phyloP scores from a whole-genome alignment of 1,139 yeast species.

The Pichia sp. region DNA sequence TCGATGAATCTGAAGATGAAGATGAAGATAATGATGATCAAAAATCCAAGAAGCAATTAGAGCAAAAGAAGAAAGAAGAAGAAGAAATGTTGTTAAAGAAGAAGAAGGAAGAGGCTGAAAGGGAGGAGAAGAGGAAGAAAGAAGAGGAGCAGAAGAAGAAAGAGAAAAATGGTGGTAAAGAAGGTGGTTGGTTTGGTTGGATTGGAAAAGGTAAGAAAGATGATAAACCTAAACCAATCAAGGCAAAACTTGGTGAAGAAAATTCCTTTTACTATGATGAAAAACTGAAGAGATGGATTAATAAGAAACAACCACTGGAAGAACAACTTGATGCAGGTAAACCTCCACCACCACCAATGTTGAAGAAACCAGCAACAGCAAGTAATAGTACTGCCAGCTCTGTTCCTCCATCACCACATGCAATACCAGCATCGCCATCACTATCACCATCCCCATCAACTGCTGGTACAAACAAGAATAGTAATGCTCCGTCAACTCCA shows the following conservation, averaged over 20 bases:
- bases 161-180: constrained; percentile 8
- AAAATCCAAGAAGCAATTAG: constrained; percentile 22
- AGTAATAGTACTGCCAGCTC: background rate
- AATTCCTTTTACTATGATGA: constrained; percentile 75
- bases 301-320: constrained; percentile 65
- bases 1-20: constrained; percentile 34
- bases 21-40: constrained; percentile 23
- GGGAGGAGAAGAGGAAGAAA: constrained; percentile 19
- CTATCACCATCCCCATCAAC: constrained; percentile 8
- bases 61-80: constrained; percentile 18
- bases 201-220: constrained; percentile 33
- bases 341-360: constrained; percentile 22
- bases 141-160: constrained; percentile 13
- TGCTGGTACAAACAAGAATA: constrained; percentile 16
- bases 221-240: constrained; percentile 65
- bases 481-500: constrained; percentile 19
- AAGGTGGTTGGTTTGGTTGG: constrained; percentile 47
- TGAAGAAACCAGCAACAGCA: constrained; percentile 12
- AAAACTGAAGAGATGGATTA: constrained; percentile 80
- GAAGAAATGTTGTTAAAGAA: constrained; percentile 16
- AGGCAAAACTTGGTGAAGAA: constrained; percentile 82
- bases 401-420: background rate
- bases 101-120: constrained; percentile 13
- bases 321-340: constrained; percentile 36
- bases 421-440: background rate